phyloP scores from a whole-genome alignment of 257 asterid genomes.

The Solanum clarkiae region DNA sequence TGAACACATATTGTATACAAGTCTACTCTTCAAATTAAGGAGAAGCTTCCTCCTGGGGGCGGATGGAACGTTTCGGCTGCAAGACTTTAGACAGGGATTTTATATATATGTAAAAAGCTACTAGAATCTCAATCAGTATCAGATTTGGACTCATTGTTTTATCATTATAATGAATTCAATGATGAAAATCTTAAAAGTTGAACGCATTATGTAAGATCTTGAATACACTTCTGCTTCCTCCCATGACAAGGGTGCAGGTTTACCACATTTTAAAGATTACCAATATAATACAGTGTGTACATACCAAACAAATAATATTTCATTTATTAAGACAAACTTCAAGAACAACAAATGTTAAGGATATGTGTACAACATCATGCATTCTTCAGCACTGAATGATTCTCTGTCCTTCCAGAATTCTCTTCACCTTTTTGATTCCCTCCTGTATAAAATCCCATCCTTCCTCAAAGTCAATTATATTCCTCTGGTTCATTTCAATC shows the following conservation, averaged over 20 bases:
- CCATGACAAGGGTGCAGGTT: neutral
- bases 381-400: conserved; percentile 22
- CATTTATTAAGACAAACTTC: neutral
- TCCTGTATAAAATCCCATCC: conserved; percentile 32
- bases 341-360: neutral
- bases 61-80: neutral
- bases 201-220: neutral
- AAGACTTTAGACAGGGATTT: neutral
- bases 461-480: conserved; percentile 16
- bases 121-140: neutral
- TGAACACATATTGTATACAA: conserved; percentile 21
- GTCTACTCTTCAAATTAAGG: conserved; percentile 22
- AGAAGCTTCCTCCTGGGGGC: neutral
- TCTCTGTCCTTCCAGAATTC: conserved; percentile 24
- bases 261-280: neutral
- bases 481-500: conserved; percentile 2
- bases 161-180: neutral
- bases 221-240: neutral
- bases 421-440: conserved; percentile 24
- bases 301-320: neutral
- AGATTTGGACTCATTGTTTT: neutral
- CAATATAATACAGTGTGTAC: neutral
- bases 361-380: conserved; percentile 38
- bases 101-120: conserved; percentile 11
- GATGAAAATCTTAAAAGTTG: neutral